phyloP scores from a whole-genome alignment of 805 yeast species.

The Spathaspora sp. region DNA sequence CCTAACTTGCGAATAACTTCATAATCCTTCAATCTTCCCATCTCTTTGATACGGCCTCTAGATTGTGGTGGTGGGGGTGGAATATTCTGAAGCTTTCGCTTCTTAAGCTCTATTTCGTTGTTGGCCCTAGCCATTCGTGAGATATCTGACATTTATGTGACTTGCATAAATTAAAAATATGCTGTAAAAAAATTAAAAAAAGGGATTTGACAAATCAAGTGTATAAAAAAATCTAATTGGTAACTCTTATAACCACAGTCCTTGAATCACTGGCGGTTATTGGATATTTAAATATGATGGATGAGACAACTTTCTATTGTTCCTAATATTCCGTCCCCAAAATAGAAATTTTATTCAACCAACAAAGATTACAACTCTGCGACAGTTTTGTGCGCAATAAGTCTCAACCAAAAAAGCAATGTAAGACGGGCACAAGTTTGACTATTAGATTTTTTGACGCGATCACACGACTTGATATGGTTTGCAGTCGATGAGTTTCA shows the following conservation, averaged over 20 bases:
- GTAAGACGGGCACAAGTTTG: too few species aligned
- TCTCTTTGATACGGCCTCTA: conserved; percentile 10
- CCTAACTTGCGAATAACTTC: conserved; percentile 37
- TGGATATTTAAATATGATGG: neutral
- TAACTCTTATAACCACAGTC: too few species aligned
- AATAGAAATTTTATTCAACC: neutral
- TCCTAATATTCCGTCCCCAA: neutral
- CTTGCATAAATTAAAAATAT: neutral
- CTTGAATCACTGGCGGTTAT: too few species aligned
- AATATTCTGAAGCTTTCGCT: neutral
- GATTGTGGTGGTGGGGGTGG: neutral
- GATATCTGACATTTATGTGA: neutral
- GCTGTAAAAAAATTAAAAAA: neutral
- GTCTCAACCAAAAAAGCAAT: too few species aligned
- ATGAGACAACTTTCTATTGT: neutral
- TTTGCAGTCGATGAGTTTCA: too few species aligned
- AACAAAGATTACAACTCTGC: neutral
- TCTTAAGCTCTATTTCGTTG: neutral
- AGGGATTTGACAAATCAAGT: neutral
- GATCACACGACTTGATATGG: neutral
- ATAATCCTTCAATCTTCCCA: conserved; percentile 29
- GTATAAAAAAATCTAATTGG: too few species aligned
- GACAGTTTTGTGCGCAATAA: too few species aligned
- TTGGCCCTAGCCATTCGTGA: neutral
- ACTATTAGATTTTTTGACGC: too few species aligned